phyloP scores from a whole-genome alignment of 2,329 filamentous ascomycete species.

The Phialophora verrucosa region DNA sequence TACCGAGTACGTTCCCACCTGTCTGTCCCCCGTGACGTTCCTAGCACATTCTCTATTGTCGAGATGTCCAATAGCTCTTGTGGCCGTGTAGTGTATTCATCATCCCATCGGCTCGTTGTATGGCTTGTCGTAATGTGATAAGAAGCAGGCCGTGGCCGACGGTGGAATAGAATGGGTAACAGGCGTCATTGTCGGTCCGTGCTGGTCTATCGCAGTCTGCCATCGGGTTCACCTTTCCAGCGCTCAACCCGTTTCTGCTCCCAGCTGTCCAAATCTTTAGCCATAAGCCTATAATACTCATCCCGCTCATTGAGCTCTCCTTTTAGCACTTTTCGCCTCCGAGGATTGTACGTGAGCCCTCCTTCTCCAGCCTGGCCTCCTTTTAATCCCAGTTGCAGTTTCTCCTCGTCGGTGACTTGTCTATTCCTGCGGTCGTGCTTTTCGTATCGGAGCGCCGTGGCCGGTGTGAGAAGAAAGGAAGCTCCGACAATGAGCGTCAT shows the following conservation, averaged over 20 bases:
- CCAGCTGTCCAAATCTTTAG: constrained; percentile 94
- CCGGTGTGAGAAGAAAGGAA: constrained; percentile 92
- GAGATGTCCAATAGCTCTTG: not conserved
- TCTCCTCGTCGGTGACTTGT: constrained; percentile 83
- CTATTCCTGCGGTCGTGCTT: constrained; percentile 87
- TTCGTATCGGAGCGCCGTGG: constrained; percentile 92
- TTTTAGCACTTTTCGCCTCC: constrained; percentile 43
- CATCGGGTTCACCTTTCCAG: constrained; percentile 87
- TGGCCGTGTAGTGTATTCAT: not conserved
- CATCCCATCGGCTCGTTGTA: not conserved
- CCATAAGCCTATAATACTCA: constrained; percentile 68
- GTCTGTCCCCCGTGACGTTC: not conserved
- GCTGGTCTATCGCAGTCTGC: constrained; percentile 63
- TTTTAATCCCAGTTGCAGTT: constrained; percentile 75
- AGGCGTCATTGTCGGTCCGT: not conserved
- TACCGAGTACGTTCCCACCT: not conserved
- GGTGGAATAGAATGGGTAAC: not conserved
- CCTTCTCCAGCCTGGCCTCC: constrained; percentile 74
- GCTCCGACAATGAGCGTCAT: constrained; percentile 86
- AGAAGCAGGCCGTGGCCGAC: not conserved
- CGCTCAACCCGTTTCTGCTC: constrained; percentile 94
- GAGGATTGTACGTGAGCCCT: constrained; percentile 66
- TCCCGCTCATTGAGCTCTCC: constrained; percentile 47
- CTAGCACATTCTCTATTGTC: not conserved
- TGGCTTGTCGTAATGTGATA: not conserved